Percentiles rank a stretch among this genome's conserved stretches.
phyloP scores from a whole-genome alignment of 2,329 filamentous ascomycete species.

The Cladosporium sp. region DNA sequence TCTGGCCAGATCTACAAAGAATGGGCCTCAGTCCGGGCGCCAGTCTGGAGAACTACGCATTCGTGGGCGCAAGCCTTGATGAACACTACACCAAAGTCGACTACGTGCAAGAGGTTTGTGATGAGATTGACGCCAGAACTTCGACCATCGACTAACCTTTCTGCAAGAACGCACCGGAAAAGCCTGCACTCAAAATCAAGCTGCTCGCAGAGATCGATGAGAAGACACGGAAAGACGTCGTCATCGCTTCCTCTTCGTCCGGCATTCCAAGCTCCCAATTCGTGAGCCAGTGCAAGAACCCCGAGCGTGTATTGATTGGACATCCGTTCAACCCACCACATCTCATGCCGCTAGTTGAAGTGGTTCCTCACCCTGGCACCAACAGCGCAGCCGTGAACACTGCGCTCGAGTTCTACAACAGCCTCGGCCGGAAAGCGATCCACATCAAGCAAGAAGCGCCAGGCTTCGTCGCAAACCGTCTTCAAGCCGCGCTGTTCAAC shows the following conservation, averaged over 20 bases:
- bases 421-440: constrained; percentile 39
- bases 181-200: constrained; percentile 36
- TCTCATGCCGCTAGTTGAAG: constrained; percentile 46
- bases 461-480: constrained; percentile 44
- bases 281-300: constrained; percentile 28
- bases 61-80: constrained; percentile 19
- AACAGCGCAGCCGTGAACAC: constrained; percentile 19
- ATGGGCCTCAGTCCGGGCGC: constrained; percentile 16
- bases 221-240: constrained; percentile 27
- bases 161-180: constrained; percentile 29
- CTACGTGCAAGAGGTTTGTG: constrained; percentile 33
- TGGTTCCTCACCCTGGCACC: constrained; percentile 38
- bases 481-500: constrained; percentile 38
- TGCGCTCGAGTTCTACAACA: constrained; percentile 38
- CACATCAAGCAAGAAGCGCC: constrained; percentile 39
- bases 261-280: constrained; percentile 34
- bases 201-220: constrained; percentile 35
- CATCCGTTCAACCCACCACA: constrained; percentile 50
- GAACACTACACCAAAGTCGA: constrained; percentile 23
- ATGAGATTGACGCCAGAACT: not conserved
- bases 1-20: constrained; percentile 21
- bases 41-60: constrained; percentile 18
- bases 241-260: constrained; percentile 40
- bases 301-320: constrained; percentile 39
- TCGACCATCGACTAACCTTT: not conserved